phyloP scores from a whole-genome alignment of 1,284 basidiomycete species.

The Moniliella sp. region DNA sequence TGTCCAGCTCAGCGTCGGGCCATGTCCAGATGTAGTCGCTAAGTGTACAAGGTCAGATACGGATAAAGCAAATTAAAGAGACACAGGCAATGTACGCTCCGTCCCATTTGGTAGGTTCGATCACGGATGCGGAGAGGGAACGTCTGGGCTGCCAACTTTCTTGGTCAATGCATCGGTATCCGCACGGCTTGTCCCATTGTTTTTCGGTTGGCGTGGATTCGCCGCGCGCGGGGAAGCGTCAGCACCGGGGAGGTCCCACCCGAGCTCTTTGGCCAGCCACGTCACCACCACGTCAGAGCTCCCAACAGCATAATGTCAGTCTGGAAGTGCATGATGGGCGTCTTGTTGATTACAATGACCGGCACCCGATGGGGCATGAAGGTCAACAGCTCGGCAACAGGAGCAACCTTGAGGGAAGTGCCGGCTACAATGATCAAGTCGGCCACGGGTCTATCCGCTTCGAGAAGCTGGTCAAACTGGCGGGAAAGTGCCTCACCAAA shows the following conservation, averaged over 20 bases:
- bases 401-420: conserved; percentile 75
- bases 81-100: too few species aligned
- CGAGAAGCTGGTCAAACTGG: conserved; percentile 48
- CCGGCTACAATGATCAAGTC: conserved; percentile 77
- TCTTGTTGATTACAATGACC: conserved; percentile 84
- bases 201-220: too few species aligned
- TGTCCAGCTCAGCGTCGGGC: too few species aligned
- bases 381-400: conserved; percentile 52
- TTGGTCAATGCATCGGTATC: too few species aligned
- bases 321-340: conserved; percentile 54
- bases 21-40: too few species aligned
- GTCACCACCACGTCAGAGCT: conserved; percentile 67
- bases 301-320: conserved; percentile 43
- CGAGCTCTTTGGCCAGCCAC: conserved; percentile 50
- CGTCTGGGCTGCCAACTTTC: too few species aligned
- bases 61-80: too few species aligned
- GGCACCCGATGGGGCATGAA: conserved; percentile 21
- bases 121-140: too few species aligned
- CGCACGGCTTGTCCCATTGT: too few species aligned
- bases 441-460: conserved; percentile 55
- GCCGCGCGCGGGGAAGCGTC: too few species aligned
- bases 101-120: too few species aligned
- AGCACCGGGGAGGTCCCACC: conserved; percentile 58
- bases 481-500: conserved; percentile 43
- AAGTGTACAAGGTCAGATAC: too few species aligned